A percentile compares a stretch with the other conserved stretches of the same genome.
Conservation (phyloP, 164 flowering plant genomes). For the Aristolochia contorta region DNA sequence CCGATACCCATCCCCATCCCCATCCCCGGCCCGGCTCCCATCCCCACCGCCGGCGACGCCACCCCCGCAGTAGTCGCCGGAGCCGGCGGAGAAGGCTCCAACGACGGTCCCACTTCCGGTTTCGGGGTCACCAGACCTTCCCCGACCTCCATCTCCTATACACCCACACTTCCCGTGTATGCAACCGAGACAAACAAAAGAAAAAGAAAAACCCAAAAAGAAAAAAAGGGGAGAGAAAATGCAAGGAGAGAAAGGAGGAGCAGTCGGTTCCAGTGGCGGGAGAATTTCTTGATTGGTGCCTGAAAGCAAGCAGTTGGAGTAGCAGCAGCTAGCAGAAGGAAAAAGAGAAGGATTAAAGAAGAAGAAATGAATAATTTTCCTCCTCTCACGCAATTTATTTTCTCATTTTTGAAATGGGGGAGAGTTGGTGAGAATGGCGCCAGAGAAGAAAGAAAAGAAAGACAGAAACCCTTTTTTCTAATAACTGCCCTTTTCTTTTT, state of each 20-base stretch:
- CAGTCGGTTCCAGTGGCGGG: not conserved
- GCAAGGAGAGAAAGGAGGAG: not conserved
- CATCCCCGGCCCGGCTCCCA: slow-evolving; percentile 19
- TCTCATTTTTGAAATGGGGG: slow-evolving; percentile 1
- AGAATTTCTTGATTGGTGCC: not conserved
- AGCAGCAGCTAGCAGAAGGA: not conserved
- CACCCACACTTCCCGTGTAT: not conserved
- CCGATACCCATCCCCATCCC: slow-evolving; percentile 16
- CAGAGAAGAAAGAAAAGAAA: not conserved
- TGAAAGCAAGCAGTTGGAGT: not conserved
- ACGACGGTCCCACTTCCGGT: slow-evolving; percentile 12
- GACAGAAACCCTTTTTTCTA: no score
- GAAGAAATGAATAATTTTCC: not conserved
- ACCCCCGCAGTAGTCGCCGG: slow-evolving; percentile 11
- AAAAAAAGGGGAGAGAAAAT: not conserved
- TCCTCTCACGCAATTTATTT: not conserved
- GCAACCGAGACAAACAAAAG: slow-evolving; percentile 1
- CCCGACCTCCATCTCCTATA: slow-evolving; percentile 37
- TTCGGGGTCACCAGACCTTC: slow-evolving; percentile 42
- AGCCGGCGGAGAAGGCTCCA: slow-evolving; percentile 27
- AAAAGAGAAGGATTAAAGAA: not conserved
- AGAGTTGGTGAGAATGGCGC: slow-evolving; percentile 9
- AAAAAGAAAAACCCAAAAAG: not conserved
- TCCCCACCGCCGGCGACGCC: slow-evolving; percentile 17
- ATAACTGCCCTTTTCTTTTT: not conserved